Evolutionary conservation across 176 grass and related monocot genomes (phyloP), one percentile per base, ranked within the genome.

Genomic region (Tuctoria greenei): DNA sequence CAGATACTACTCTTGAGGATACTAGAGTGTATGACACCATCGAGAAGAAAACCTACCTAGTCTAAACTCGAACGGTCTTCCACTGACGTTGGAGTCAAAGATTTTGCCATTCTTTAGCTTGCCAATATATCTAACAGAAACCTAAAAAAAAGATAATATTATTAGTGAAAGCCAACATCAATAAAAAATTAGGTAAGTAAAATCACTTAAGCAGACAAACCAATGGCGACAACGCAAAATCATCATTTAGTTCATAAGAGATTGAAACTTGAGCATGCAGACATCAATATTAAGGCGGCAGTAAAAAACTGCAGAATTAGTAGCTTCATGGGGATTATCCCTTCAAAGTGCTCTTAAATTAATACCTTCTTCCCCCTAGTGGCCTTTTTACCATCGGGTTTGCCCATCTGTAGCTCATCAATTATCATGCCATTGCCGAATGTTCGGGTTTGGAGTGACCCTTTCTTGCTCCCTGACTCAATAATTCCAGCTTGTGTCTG

Each of bases 51-150:
- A 14, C 43, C 79, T 99, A 99, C 96, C 96, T 17, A 99, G 84
- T 43, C 91, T 93, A 68, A 99, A 99, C 45, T 92, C 74, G 80
- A 95, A 95, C 2, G 85, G 84, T 60, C 62, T 92, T 78, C 77
- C 28, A 52, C 89, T 75, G 68, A 79, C 80, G 51, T 86, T 99
- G 10, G 92, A 99, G 79, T 99, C 84, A 60, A 99, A 99, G 72
- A 90, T 86, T 7, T 47, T 99, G 80, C 96, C 96, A 81, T 87
- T 95, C 84, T 90, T 82, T 67, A 99, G 71, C 77, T 95, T 95
- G 67, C 92, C 96, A 75, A 90, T 86, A 76, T 99, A 99, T 44
- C 70, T 90, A 24, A 99, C 83, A 85, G 61, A 82, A 86, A 99
- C 92, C 92, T 99, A 67, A 20, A 77, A 5, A 40, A 18, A 78